phyloP scores from a whole-genome alignment of 257 asterid genomes.

The Ilex asprella region DNA sequence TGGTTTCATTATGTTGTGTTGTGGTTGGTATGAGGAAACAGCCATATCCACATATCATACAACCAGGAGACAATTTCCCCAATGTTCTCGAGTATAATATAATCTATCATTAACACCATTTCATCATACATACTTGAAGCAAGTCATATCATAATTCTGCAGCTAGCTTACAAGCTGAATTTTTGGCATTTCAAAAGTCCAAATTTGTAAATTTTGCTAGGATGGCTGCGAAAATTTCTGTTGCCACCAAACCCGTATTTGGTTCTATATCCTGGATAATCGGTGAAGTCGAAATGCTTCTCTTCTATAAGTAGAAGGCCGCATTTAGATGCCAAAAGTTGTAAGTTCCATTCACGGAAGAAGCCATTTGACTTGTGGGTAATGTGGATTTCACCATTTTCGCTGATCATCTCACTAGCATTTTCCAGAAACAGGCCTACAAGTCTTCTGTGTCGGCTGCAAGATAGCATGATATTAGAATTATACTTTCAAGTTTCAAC shows the following conservation, averaged over 20 bases:
- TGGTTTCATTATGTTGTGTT: slow-evolving; percentile 24
- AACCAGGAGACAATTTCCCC: no score
- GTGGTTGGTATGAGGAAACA: no score
- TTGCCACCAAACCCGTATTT: background rate
- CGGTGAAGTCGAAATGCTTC: slow-evolving; percentile 3
- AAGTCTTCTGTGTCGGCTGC: no score
- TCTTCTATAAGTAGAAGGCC: slow-evolving; percentile 20
- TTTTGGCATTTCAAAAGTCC: background rate
- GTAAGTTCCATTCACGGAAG: slow-evolving; percentile 19
- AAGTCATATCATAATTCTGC: no score
- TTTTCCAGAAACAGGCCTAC: slow-evolving; percentile 25
- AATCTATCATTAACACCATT: no score
- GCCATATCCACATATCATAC: no score
- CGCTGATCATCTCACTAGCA: slow-evolving; percentile 22
- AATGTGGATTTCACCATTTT: slow-evolving; percentile 33
- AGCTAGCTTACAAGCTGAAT: no score
- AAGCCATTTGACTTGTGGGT: slow-evolving; percentile 32
- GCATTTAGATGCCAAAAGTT: slow-evolving; percentile 8
- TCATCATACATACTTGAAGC: no score
- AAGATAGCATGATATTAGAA: no score
- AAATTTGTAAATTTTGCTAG: slow-evolving; percentile 33
- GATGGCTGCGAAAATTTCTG: slow-evolving; percentile 20
- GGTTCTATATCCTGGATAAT: slow-evolving; percentile 27
- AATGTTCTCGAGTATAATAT: no score
- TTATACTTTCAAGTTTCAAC: no score